Conservation (phyloP, 75 land plant genomes). For the Azolla pinnata region DNA sequence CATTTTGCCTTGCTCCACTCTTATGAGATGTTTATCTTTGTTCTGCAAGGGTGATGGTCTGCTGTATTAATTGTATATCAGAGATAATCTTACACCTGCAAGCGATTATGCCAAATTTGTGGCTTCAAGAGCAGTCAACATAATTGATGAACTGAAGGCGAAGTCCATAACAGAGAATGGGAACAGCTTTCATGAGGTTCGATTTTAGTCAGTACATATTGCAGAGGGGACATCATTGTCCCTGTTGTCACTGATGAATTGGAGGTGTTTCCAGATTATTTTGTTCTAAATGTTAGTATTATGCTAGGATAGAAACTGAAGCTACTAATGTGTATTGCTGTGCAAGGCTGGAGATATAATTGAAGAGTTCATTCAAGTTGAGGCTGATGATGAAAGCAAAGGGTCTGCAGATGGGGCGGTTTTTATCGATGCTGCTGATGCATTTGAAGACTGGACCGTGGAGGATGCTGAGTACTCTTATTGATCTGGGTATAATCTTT, state of each 20-base stretch:
- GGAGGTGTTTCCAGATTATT: conserved; percentile 3
- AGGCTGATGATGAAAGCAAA: no score
- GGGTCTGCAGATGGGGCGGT: no score
- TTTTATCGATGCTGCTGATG: no score
- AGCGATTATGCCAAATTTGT: conserved; percentile 15
- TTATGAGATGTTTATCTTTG: neutral
- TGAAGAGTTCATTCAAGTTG: neutral
- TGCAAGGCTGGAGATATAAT: conserved; percentile 1
- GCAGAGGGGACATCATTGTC: no score
- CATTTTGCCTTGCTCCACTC: no score
- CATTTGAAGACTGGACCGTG: no score
- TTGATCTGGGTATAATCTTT: no score
- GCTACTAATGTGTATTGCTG: neutral
- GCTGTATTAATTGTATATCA: conserved; percentile 1
- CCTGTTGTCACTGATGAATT: conserved; percentile 25
- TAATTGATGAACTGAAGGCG: conserved; percentile 23
- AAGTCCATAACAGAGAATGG: conserved; percentile 15
- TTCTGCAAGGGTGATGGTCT: neutral
- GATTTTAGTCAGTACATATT: no score
- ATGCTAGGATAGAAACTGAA: neutral
- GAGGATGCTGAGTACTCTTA: no score
- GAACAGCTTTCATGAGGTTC: no score
- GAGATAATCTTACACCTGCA: conserved; percentile 22
- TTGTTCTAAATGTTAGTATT: neutral
- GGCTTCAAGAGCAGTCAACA: conserved; percentile 10